Base-by-base conservation (phyloP, 1,139 yeast species). In the Petasospora rhodanensis region DNA sequence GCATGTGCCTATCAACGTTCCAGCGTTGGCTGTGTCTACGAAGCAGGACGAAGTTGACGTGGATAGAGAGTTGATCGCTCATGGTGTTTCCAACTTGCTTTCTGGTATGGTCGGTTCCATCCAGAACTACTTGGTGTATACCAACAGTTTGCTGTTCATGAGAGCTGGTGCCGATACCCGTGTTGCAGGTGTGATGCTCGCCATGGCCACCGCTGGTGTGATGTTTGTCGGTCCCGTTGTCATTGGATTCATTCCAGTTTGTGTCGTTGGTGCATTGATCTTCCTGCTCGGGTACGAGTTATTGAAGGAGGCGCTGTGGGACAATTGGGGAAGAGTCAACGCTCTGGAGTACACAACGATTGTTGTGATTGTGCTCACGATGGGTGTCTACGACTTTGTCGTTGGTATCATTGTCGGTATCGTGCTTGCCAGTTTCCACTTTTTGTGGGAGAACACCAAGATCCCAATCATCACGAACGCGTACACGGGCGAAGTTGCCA, bases 351-450 rank as follows among this genome's bases (percentile, higher is more conserved):
- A 91, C 56, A 51, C 75, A 27, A 91, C 98, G 2, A 83, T 91
- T 41, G 61, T 82, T 6, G 77, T 81, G 9, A 91, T 91, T 48
- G 95, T 93, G 16, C 64, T 86, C 18, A 81, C 91, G 0, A 91
- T 93, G 98, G 98, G 97, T 4, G 80, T 83, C 2, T 82, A 85
- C 71, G 98, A 91, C 59, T 91, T 91, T 58, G 98, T 91, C 7
- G 72, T 79, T 46, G 98, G 98, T 35, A 86, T 91, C 26, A 65
- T 91, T 36, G 89, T 83, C 17, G 98, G 98, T 37, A 83, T 91
- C 25, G 65, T 91, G 28, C 67, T 91, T 37, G 97, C 98, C 0
- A 89, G 96, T 56, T 74, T 87, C 46, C 83, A 93, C 18, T 91
- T 87, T 64, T 87, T 91, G 14, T 82, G 89, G 31, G 95, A 85